Evolutionary conservation across 371 early-diverging fungal genomes (phyloP).

Genomic region (Mortierella sp.): DNA sequence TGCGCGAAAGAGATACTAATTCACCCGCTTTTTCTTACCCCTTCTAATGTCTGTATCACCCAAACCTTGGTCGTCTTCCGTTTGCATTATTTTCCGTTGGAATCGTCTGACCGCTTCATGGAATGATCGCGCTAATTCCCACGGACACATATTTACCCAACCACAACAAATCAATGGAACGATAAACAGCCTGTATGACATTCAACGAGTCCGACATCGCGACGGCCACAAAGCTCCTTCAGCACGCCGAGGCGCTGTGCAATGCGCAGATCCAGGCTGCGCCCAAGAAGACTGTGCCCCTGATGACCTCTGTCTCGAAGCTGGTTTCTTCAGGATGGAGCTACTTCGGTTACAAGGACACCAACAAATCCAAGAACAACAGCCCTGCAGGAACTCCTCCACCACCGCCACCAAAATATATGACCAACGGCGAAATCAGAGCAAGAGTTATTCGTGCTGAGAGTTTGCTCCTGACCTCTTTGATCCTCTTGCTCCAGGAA

Average conservation of each 20-base stretch:
- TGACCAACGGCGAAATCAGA: conserved; percentile 70
- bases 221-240: conserved; percentile 61
- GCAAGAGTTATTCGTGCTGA: conserved; percentile 75
- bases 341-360: conserved; percentile 48
- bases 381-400: conserved; percentile 29
- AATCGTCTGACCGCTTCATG: not conserved
- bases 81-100: not conserved
- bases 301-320: conserved; percentile 41
- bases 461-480: conserved; percentile 67
- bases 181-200: conserved; percentile 61
- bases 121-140: not conserved
- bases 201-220: conserved; percentile 66
- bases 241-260: conserved; percentile 64
- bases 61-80: not conserved
- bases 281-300: conserved; percentile 61
- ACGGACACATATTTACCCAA: not conserved
- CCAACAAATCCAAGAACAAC: conserved; percentile 13
- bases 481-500: conserved; percentile 69
- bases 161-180: not conserved
- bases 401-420: conserved; percentile 47
- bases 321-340: conserved; percentile 55
- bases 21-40: not conserved
- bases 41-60: not conserved
- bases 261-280: conserved; percentile 67
- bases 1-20: not conserved